Conservation (phyloP, 306 rosid genomes). For the Prosopis cineraria region DNA sequence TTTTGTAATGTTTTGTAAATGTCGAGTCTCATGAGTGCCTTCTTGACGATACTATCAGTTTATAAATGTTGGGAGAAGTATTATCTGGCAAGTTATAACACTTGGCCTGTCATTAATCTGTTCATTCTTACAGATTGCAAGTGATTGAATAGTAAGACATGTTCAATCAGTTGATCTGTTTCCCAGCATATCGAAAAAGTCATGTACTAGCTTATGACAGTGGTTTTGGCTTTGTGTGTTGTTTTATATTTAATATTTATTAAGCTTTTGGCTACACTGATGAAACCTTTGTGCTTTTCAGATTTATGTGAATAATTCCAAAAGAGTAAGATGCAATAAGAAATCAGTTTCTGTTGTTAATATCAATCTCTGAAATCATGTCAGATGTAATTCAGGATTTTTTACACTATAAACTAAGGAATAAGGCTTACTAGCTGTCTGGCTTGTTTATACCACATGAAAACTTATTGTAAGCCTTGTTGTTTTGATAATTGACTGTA, state of each 20-base stretch:
- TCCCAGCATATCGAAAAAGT: conserved; percentile 14
- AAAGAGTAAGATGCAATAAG: neutral
- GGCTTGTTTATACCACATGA: neutral
- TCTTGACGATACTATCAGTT: neutral
- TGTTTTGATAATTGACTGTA: neutral
- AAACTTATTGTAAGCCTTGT: neutral
- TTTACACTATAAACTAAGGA: neutral
- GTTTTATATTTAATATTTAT: neutral
- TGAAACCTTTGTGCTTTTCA: neutral
- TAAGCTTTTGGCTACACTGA: neutral
- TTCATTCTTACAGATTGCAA: neutral
- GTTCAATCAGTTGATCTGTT: conserved; percentile 5
- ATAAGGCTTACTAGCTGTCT: neutral
- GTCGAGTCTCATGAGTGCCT: conserved; percentile 3
- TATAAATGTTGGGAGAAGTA: neutral
- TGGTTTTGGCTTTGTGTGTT: neutral
- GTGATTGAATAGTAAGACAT: conserved; percentile 8
- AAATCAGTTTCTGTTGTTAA: neutral
- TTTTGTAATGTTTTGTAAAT: neutral
- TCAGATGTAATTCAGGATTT: neutral
- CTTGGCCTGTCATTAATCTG: neutral
- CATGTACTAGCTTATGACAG: neutral
- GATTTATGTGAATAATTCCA: neutral
- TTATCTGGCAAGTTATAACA: neutral
- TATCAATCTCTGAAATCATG: neutral